Percentiles rank a stretch among this genome's conserved stretches.
These are phyloP conservation scores for Alternaria brassicicola DNA, from an alignment of 2,329 filamentous ascomycete genomes.

Conservation along the genomic window DNA sequence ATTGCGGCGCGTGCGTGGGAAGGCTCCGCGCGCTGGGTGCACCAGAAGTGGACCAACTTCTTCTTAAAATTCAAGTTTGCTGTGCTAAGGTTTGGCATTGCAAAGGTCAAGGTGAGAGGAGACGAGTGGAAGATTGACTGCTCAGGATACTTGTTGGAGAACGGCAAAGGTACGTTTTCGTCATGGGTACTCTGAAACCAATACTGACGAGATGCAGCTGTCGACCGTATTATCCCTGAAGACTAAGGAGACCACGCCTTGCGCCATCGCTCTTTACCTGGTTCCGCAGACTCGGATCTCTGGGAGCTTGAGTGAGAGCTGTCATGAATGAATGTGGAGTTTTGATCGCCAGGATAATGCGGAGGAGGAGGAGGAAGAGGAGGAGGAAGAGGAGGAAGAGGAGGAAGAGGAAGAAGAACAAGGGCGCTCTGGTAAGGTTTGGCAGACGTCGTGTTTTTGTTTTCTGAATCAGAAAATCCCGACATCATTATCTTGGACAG, in stretches of 20 bases:
- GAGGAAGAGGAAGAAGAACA: too few relatives aligned
- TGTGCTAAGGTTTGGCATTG: conserved; percentile 42
- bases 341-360: conserved; percentile 18
- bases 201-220: conserved; percentile 28
- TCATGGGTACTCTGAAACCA: too few relatives aligned
- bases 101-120: conserved; percentile 37
- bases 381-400: too few relatives aligned
- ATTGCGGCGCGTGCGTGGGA: conserved; percentile 34
- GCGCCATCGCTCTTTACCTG: conserved; percentile 31
- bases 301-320: not conserved
- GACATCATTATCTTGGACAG: not conserved
- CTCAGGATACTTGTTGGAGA: conserved; percentile 39
- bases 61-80: conserved; percentile 46
- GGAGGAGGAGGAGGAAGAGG: not conserved
- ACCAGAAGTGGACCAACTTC: conserved; percentile 47
- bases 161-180: conserved; percentile 42
- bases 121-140: conserved; percentile 48
- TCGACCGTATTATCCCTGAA: conserved; percentile 41
- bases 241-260: conserved; percentile 27
- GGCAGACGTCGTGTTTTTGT: too few relatives aligned
- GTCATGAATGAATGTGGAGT: conserved; percentile 4
- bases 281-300: not conserved
- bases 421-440: not conserved
- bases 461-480: not conserved
- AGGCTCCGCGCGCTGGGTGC: conserved; percentile 37